Evolutionary conservation across 2,329 filamentous ascomycete genomes (phyloP).

Genomic region (Sporothrix variecibatus): DNA sequence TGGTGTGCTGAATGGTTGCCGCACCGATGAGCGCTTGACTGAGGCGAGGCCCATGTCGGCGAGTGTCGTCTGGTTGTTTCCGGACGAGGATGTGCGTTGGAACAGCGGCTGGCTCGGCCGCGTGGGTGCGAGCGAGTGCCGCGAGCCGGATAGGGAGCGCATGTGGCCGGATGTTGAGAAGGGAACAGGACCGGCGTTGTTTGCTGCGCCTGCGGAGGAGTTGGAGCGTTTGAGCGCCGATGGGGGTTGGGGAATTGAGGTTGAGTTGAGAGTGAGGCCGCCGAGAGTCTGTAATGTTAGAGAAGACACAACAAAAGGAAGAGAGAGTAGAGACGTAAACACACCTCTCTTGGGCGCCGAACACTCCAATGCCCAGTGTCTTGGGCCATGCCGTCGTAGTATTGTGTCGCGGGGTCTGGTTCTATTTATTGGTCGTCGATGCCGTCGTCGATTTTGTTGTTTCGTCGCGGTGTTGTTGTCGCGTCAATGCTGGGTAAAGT

Average conservation of each 20-base stretch:
- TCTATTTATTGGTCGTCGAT: background rate
- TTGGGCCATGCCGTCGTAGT: slow-evolving; percentile 69
- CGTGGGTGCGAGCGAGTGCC: slow-evolving; percentile 81
- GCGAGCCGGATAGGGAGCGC: slow-evolving; percentile 79
- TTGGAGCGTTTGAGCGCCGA: slow-evolving; percentile 94
- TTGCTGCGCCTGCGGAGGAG: slow-evolving; percentile 67
- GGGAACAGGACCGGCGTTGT: slow-evolving; percentile 50
- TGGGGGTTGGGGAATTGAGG: slow-evolving; percentile 82
- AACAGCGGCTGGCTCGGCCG: slow-evolving; percentile 87
- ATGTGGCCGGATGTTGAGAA: slow-evolving; percentile 68
- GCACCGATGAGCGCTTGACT: slow-evolving; percentile 79
- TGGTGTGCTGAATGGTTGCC: slow-evolving; percentile 67
- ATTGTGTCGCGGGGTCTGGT: background rate
- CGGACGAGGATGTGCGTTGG: slow-evolving; percentile 74
- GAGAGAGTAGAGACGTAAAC: slow-evolving; percentile 21
- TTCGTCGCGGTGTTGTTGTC: background rate
- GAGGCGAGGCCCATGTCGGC: slow-evolving; percentile 76
- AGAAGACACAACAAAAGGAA: background rate
- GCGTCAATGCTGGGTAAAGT: background rate
- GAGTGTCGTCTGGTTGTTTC: slow-evolving; percentile 61
- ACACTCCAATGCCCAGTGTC: slow-evolving; percentile 88
- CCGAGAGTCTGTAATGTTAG: slow-evolving; percentile 70
- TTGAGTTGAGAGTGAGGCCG: slow-evolving; percentile 73
- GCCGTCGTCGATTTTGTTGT: background rate
- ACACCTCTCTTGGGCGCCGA: slow-evolving; percentile 86